Evolutionary conservation across 139 green algal species (phyloP), one percentile per base, ranked within the genome.

Genomic region (Tetraselmis chui): DNA sequence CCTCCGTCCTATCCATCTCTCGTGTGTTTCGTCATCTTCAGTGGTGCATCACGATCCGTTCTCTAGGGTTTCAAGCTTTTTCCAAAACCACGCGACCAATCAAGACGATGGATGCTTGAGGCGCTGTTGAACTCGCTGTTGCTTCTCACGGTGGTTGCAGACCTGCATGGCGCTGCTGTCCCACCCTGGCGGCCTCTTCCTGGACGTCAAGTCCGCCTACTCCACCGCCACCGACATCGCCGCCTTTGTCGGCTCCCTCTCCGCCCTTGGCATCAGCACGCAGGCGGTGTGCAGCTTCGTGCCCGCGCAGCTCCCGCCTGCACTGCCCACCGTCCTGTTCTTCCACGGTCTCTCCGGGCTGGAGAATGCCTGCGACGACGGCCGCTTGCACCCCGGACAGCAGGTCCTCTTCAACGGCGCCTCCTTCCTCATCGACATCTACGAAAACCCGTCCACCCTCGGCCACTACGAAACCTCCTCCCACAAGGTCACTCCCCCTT

Each of bases 361-460:
- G 74, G 84, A 93, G 82, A 82, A 86, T 11, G 88, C 89, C 0
- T 87, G 82, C 30, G 88, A 91, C 27, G 79, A 78, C 24, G 89
- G 89, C 28, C 29, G 28, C 1, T 79, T 91, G 28, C 28, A 75
- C 1, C 81, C 31, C 28, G 87, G 88, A 23, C 80, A 84, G 31
- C 86, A 84, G 76, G 83, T 93, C 31, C 79, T 93, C 1, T 91
- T 93, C 88, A 93, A 93, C 82, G 89, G 89, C 24, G 89, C 89
- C 23, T 91, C 88, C 18, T 84, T 93, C 59, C 81, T 93, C 27
- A 32, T 86, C 1, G 89, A 92, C 31, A n/a, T 67, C 28, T 30
- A 75, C n/a, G 28, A 80, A 23, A 67, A 67, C 45, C 45, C 45
- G 45, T 5, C 5, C 11, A 67, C 45, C 45, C 45, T 67, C 11